Percentiles rank a stretch among this genome's conserved stretches.
Conservation (phyloP, 139 green algal species). For the Eudorina sp. region DNA sequence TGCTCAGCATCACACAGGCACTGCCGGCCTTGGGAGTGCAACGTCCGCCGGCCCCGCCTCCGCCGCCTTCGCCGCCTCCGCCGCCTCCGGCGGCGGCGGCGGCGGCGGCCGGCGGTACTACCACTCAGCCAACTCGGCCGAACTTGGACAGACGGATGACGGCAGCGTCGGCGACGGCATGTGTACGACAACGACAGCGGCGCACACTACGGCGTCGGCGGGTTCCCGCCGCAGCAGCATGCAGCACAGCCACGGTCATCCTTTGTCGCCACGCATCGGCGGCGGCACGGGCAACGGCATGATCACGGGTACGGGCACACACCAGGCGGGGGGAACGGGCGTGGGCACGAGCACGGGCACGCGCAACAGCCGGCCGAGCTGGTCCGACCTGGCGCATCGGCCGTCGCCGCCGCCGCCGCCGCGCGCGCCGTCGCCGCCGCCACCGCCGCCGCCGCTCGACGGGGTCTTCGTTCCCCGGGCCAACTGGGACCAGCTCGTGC, state of each 20-base stretch:
- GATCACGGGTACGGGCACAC: too few relatives aligned
- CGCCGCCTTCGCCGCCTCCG: too few relatives aligned
- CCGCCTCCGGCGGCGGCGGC: too few relatives aligned
- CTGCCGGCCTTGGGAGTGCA: neutral
- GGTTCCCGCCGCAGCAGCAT: neutral
- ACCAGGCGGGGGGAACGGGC: neutral
- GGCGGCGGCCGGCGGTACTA: neutral
- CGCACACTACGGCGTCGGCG: neutral
- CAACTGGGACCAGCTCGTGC: slow-evolving; percentile 25
- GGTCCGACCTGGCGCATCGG: neutral
- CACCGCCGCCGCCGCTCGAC: slow-evolving; percentile 4
- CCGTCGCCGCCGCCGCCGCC: neutral
- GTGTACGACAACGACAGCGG: too few relatives aligned
- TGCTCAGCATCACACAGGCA: neutral
- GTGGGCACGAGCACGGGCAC: neutral
- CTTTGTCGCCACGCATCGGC: too few relatives aligned
- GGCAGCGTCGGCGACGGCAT: too few relatives aligned
- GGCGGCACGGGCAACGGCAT: neutral
- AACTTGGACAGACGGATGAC: too few relatives aligned
- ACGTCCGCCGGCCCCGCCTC: neutral
- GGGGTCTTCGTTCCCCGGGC: slow-evolving; percentile 25
- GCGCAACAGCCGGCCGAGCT: neutral
- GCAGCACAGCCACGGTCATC: neutral
- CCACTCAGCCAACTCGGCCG: too few relatives aligned
- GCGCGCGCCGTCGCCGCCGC: neutral